These are phyloP conservation scores for Petunia axillaris DNA, from an alignment of 257 asterid species.

Conservation along the genomic window DNA sequence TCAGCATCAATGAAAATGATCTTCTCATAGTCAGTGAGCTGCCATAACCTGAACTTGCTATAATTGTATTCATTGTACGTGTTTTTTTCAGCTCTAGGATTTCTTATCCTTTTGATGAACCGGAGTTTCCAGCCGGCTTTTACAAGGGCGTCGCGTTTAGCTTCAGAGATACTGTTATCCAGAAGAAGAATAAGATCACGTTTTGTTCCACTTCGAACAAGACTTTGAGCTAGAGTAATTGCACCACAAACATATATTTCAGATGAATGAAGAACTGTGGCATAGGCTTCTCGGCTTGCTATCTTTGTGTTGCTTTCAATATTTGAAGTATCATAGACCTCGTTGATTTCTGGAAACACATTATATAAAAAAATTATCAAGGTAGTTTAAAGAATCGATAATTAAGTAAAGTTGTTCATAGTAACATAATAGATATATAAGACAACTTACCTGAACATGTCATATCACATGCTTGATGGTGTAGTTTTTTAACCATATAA, in stretches of 20 bases:
- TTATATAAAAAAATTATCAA: too few species aligned
- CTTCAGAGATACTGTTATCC: conserved; percentile 60
- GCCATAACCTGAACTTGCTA: conserved; percentile 52
- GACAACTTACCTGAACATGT: too few species aligned
- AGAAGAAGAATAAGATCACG: conserved; percentile 82
- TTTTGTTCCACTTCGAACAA: conserved; percentile 58
- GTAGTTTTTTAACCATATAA: too few species aligned
- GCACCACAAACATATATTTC: conserved; percentile 88
- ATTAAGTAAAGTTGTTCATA: too few species aligned
- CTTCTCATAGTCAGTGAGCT: conserved; percentile 44
- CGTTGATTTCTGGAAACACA: conserved; percentile 40
- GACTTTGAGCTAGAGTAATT: conserved; percentile 77
- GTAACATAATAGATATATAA: too few species aligned
- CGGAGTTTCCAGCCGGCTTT: conserved; percentile 50
- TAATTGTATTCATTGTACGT: conserved; percentile 47
- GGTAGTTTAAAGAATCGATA: too few species aligned
- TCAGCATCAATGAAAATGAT: conserved; percentile 45
- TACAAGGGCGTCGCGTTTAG: conserved; percentile 54
- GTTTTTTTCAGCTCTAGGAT: conserved; percentile 39
- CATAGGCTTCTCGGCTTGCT: conserved; percentile 64
- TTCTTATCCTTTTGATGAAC: conserved; percentile 41
- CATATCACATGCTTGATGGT: too few species aligned
- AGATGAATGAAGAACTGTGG: conserved; percentile 79
- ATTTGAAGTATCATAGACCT: conserved; percentile 55
- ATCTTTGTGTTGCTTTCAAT: conserved; percentile 31